Base-by-base conservation (phyloP, 441 rosid species). In the Iberis amara region DNA sequence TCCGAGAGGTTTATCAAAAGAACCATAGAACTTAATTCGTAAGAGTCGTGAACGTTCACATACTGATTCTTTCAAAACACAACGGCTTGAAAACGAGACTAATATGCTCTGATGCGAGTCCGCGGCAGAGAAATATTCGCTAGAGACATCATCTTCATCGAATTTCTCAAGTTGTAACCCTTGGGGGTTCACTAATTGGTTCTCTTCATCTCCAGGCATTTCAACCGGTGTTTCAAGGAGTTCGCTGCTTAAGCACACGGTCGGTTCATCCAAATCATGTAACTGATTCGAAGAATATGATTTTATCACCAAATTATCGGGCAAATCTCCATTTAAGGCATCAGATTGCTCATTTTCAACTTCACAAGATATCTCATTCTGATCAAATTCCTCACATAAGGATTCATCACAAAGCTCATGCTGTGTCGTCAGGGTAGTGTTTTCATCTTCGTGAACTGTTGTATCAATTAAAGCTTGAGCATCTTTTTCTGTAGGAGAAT, bases 1-100 rank as follows among this genome's bases (percentile, higher is more conserved):
- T 51, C 98, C 98, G 8, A 91, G 89, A 51, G 98, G 98, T 71
- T 83, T 91, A 72, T 91, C 98, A 75, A 79, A 91, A 46, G 79
- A 78, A 40, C 98, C 94, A 49, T 91, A 91, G 57, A 88, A 91
- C 72, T 88, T 91, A 57, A 91, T 85, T 55, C 98, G 87, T 52
- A 85, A 40, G 42, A 83, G 89, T 27, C 87, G 78, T 28, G 96
- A 80, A 3, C 94, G 89, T 73, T 91, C 98, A 38, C 98, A 88
- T 15, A 82, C 89, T 46, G 76, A 66, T 68, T 84, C 85, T 73
- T 85, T 91, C 48, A 70, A 67, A 51, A 83, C 89, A 61, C 87
- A 83, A 7, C 79, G 84, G 67, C 95, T 88, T 13, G 98, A 88
- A 69, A 91, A 85, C 11, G 95, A 88, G 46, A 91, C 95, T 56